Conservation (phyloP, 2,329 filamentous ascomycete species). For the Colletotrichum tabaci region DNA sequence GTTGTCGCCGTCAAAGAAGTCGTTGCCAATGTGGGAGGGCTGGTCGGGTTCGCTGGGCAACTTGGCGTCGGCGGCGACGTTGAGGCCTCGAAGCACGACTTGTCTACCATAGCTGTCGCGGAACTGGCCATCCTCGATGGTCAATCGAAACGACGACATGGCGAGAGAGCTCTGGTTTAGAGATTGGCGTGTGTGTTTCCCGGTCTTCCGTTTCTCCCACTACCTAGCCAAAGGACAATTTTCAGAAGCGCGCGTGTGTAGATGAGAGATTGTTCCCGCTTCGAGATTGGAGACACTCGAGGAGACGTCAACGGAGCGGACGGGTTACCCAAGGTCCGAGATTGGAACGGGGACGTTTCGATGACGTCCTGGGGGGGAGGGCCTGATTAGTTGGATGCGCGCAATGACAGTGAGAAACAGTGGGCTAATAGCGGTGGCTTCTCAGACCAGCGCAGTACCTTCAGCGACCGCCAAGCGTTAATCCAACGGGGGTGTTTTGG, state of each 20-base stretch:
- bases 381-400: slow-evolving; percentile 30
- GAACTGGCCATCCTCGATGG: slow-evolving; percentile 89
- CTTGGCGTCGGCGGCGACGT: slow-evolving; percentile 92
- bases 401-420: slow-evolving; percentile 14
- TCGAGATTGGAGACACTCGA: slow-evolving; percentile 28
- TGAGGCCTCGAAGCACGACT: slow-evolving; percentile 92
- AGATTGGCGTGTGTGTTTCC: not conserved
- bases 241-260: slow-evolving; percentile 1
- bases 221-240: not conserved
- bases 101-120: slow-evolving; percentile 86
- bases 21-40: slow-evolving; percentile 82
- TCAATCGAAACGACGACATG: slow-evolving; percentile 84
- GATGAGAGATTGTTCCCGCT: not conserved
- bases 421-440: slow-evolving; percentile 23
- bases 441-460: slow-evolving; percentile 25
- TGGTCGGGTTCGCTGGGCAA: slow-evolving; percentile 85
- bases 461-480: slow-evolving; percentile 35
- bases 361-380: slow-evolving; percentile 39
- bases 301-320: slow-evolving; percentile 14
- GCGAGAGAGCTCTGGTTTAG: not conserved
- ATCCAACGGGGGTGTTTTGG: slow-evolving; percentile 14
- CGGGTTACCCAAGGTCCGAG: slow-evolving; percentile 37
- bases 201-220: not conserved
- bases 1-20: slow-evolving; percentile 94
- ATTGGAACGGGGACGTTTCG: slow-evolving; percentile 40